phyloP scores from a whole-genome alignment of 116 monocot species.

The Phalaenopsis hybrid region DNA sequence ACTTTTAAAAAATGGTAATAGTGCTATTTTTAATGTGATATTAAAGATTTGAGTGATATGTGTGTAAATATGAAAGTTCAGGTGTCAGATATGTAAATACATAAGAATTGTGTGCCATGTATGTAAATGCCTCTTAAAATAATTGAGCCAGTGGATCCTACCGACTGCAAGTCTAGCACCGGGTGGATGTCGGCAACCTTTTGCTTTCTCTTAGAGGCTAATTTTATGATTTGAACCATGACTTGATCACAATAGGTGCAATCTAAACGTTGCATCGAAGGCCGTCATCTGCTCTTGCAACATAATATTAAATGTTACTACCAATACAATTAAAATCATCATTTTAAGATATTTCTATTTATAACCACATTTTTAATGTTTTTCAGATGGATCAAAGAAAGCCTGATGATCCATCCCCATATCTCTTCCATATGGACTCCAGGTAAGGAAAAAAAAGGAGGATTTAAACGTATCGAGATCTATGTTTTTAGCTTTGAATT shows the following conservation, averaged over 20 bases:
- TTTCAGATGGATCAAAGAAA: constrained; percentile 35
- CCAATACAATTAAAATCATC: neutral
- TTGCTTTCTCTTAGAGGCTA: neutral
- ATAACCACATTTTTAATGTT: neutral
- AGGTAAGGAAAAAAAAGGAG: constrained; percentile 16
- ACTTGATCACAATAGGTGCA: neutral
- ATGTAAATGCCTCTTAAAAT: too few species aligned
- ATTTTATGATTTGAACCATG: neutral
- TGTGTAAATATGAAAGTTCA: too few species aligned
- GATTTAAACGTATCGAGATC: neutral
- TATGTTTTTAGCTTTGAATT: neutral
- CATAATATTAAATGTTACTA: neutral
- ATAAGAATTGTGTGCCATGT: too few species aligned
- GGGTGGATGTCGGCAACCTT: neutral
- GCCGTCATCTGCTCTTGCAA: neutral
- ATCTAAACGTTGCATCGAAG: neutral
- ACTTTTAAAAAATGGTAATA: too few species aligned
- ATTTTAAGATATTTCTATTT: neutral
- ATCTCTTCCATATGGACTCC: constrained; percentile 39
- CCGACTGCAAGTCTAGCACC: neutral
- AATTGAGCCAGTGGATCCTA: neutral
- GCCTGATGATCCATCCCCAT: constrained; percentile 39
- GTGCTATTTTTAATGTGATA: too few species aligned
- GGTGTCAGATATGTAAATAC: too few species aligned
- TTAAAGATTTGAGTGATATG: too few species aligned